Conservation (phyloP, 2,329 filamentous ascomycete species). For the Arthrobotrys musiformis region DNA sequence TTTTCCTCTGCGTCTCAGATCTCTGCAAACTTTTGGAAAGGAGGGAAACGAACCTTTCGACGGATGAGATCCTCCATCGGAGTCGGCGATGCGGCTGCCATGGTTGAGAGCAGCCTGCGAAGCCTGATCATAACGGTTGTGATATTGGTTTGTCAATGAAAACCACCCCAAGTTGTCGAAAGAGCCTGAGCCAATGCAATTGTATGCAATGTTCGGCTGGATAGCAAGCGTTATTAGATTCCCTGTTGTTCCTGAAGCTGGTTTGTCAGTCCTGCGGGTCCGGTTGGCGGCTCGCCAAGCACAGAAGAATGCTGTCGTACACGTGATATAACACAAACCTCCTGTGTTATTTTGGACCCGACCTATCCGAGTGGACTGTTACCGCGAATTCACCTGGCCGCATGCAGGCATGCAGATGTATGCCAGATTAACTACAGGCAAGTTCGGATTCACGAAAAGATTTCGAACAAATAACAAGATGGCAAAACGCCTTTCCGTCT, state of each 20-base stretch:
- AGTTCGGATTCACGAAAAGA: not conserved
- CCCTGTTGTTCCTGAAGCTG: not conserved
- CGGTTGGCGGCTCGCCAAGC: too few relatives aligned
- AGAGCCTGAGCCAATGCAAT: not conserved
- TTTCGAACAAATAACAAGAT: conserved; percentile 4
- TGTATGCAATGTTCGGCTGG: not conserved
- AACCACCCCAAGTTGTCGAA: not conserved
- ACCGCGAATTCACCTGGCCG: not conserved
- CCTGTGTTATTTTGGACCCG: not conserved
- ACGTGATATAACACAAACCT: not conserved
- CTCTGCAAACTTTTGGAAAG: not conserved
- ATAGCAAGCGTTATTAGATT: not conserved
- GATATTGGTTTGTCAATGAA: not conserved
- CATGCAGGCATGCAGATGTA: not conserved
- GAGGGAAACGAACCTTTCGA: conserved; percentile 71
- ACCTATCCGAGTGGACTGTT: not conserved
- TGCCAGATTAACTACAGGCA: not conserved
- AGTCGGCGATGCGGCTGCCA: conserved; percentile 71
- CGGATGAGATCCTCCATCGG: conserved; percentile 87
- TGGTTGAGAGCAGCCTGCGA: conserved; percentile 66
- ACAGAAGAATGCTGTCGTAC: not conserved
- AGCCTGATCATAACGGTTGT: conserved; percentile 28
- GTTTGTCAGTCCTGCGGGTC: too few relatives aligned
- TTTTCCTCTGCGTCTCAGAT: not conserved
- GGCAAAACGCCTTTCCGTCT: conserved; percentile 11